Percentiles rank a stretch among this genome's conserved stretches.
Conservation (phyloP, 2,329 filamentous ascomycete species). For the Davidsoniella eucalypti region DNA sequence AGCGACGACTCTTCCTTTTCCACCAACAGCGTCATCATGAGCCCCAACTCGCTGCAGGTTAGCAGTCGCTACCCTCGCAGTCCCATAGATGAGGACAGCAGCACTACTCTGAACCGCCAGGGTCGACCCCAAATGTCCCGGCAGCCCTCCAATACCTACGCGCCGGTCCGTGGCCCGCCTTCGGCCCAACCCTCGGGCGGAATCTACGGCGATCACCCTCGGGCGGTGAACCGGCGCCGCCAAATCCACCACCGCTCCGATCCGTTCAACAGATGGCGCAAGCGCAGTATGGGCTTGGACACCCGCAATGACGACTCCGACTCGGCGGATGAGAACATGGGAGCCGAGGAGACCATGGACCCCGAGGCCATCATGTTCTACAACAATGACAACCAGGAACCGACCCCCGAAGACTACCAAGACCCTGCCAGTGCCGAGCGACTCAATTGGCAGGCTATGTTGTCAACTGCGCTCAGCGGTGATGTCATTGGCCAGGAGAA, state of each 20-base stretch:
- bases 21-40: not conserved
- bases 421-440: slow-evolving; percentile 78
- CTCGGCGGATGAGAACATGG: slow-evolving; percentile 78
- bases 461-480: slow-evolving; percentile 85
- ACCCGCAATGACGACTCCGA: slow-evolving; percentile 54
- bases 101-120: not conserved
- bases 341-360: slow-evolving; percentile 82
- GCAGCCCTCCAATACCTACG: slow-evolving; percentile 59
- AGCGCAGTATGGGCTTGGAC: slow-evolving; percentile 70
- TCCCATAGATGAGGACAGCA: not conserved
- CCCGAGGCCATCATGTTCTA: slow-evolving; percentile 89
- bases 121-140: slow-evolving; percentile 3
- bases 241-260: not conserved
- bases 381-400: slow-evolving; percentile 74
- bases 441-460: slow-evolving; percentile 95
- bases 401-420: slow-evolving; percentile 75
- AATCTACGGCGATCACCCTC: slow-evolving; percentile 1
- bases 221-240: not conserved
- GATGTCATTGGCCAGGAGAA: slow-evolving; percentile 98
- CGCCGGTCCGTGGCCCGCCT: slow-evolving; percentile 26
- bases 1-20: not conserved
- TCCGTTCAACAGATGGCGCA: slow-evolving; percentile 1
- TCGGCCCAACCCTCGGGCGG: not conserved
- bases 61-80: not conserved
- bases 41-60: not conserved